phyloP scores from a whole-genome alignment of 78 protist species.

The Polysphondylium violaceum region DNA sequence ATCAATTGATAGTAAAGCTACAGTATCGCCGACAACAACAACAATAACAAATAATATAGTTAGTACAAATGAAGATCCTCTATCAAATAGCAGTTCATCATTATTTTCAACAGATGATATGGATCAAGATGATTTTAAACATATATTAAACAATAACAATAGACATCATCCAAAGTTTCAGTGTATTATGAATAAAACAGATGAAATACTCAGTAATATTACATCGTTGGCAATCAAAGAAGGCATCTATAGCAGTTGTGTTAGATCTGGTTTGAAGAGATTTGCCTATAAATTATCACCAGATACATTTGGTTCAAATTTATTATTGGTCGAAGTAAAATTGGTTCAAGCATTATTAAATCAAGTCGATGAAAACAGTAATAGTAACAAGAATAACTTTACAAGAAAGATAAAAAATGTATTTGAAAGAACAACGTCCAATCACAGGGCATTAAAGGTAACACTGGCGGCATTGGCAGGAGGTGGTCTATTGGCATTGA shows the following conservation, averaged over 20 bases:
- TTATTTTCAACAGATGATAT: not conserved
- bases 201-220: slow-evolving; percentile 21
- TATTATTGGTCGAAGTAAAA: slow-evolving; percentile 8
- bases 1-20: not conserved
- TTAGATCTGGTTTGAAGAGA: slow-evolving; percentile 49
- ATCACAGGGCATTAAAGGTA: slow-evolving; percentile 28
- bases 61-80: not conserved
- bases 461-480: slow-evolving; percentile 43
- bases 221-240: slow-evolving; percentile 12
- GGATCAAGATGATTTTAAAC: not conserved
- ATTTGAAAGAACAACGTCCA: slow-evolving; percentile 65
- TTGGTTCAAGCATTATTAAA: not conserved
- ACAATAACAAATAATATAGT: not conserved
- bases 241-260: slow-evolving; percentile 29
- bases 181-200: not conserved
- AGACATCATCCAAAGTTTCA: slow-evolving; percentile 26
- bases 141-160: slow-evolving; percentile 5
- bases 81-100: not conserved
- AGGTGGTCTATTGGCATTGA: slow-evolving; percentile 23
- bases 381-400: not conserved
- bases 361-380: not conserved
- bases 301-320: not conserved
- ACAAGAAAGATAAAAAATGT: slow-evolving; percentile 26
- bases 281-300: slow-evolving; percentile 5
- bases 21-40: not conserved